phyloP scores from a whole-genome alignment of 2,329 filamentous ascomycete genomes.

The Pseudogymnoascus destructans region DNA sequence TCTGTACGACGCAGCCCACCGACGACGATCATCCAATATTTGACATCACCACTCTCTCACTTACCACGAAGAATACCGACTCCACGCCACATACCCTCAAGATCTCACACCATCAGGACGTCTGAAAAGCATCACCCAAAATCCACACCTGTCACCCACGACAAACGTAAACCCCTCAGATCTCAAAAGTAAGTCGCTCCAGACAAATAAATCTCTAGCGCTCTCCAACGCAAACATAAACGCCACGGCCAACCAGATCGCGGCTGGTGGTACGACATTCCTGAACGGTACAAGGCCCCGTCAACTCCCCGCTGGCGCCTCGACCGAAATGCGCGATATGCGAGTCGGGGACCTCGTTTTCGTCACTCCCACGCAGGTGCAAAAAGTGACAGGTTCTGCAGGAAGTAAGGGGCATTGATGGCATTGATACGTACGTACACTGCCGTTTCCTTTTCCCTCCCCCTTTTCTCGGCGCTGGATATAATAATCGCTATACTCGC shows the following conservation, averaged over 20 bases:
- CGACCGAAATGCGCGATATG: not conserved
- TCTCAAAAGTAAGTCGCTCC: not conserved
- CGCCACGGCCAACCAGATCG: not conserved
- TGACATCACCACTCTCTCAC: not conserved
- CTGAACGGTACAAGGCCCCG: not conserved
- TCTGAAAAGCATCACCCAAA: not conserved
- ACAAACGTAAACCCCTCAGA: not conserved
- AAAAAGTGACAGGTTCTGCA: not conserved
- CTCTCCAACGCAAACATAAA: slow-evolving; percentile 4
- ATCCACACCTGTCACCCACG: not conserved
- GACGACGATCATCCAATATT: not conserved
- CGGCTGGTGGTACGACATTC: not conserved
- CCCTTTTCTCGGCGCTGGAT: not conserved
- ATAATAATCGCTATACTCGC: not conserved
- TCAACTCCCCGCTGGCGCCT: not conserved
- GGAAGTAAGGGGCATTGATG: not conserved
- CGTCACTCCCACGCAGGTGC: not conserved
- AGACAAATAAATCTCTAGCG: not conserved
- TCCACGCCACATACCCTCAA: not conserved
- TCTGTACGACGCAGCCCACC: not conserved
- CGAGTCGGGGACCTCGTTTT: not conserved
- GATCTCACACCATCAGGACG: not conserved
- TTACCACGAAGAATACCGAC: not conserved
- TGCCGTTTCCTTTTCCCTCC: not conserved
- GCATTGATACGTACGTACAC: no score